Conservation (phyloP, 2,329 filamentous ascomycete genomes). For the Phymatotrichopsis omnivora region DNA sequence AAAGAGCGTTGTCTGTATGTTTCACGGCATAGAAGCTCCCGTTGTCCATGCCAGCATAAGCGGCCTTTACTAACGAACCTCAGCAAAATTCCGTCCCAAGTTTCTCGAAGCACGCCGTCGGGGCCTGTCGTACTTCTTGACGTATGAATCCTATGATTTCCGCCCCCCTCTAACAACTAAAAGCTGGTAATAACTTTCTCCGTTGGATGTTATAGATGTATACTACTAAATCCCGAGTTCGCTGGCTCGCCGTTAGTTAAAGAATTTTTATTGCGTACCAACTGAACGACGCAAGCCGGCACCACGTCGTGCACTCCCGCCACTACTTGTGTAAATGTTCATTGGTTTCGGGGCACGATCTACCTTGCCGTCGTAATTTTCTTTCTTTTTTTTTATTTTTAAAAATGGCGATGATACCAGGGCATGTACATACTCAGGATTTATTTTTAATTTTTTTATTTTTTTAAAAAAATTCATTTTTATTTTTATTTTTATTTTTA, state of each 20-base stretch:
- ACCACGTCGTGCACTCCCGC: not conserved
- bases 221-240: slow-evolving; percentile 87
- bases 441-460: too few species aligned
- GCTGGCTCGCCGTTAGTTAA: slow-evolving; percentile 82
- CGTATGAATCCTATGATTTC: slow-evolving; percentile 48
- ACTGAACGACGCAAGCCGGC: not conserved
- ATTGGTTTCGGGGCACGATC: too few species aligned
- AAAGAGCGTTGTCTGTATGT: slow-evolving; percentile 83
- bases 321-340: not conserved
- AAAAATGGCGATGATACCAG: too few species aligned
- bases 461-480: too few species aligned
- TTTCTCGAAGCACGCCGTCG: slow-evolving; percentile 78
- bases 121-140: slow-evolving; percentile 84
- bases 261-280: slow-evolving; percentile 62
- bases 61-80: not conserved
- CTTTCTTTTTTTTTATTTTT: slow-evolving; percentile 3
- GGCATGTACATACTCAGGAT: too few species aligned
- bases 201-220: slow-evolving; percentile 51
- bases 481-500: not conserved
- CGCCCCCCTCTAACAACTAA: not conserved
- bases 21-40: slow-evolving; percentile 38
- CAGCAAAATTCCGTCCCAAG: slow-evolving; percentile 33
- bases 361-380: slow-evolving; percentile 1
- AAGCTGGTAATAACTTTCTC: slow-evolving; percentile 1
- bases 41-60: slow-evolving; percentile 5